Conservation (phyloP, 1,284 basidiomycete species). For the Earliella scabrosa region DNA sequence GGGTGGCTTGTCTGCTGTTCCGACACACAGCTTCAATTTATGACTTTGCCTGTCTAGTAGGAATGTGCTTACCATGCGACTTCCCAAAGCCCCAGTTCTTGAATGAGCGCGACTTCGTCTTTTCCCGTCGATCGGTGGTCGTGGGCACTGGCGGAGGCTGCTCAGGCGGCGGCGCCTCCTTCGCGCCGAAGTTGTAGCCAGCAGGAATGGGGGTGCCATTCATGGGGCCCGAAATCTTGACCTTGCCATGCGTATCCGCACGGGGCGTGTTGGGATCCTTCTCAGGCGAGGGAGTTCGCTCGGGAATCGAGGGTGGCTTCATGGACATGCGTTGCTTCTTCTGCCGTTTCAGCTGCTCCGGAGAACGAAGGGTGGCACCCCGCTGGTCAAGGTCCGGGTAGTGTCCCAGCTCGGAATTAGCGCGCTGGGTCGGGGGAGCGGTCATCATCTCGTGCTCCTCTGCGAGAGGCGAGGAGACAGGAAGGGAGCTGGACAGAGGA, state of each 20-base stretch:
- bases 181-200: slow-evolving; percentile 87
- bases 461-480: slow-evolving; percentile 51
- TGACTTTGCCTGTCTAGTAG: no score
- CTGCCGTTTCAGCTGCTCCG: slow-evolving; percentile 57
- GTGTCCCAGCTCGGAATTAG: slow-evolving; percentile 80
- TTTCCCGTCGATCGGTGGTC: slow-evolving; percentile 73
- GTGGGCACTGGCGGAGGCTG: slow-evolving; percentile 34
- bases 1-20: slow-evolving; percentile 44
- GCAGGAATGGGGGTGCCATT: slow-evolving; percentile 85
- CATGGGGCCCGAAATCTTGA: slow-evolving; percentile 90
- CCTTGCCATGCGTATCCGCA: slow-evolving; percentile 53
- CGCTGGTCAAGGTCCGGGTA: slow-evolving; percentile 65
- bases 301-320: slow-evolving; percentile 54
- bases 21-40: background rate
- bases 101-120: slow-evolving; percentile 88
- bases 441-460: slow-evolving; percentile 43
- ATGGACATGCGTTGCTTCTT: slow-evolving; percentile 57
- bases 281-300: slow-evolving; percentile 66
- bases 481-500: slow-evolving; percentile 62
- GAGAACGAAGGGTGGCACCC: slow-evolving; percentile 40
- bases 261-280: slow-evolving; percentile 41
- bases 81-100: slow-evolving; percentile 88
- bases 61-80: slow-evolving; percentile 45
- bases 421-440: slow-evolving; percentile 50
- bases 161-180: slow-evolving; percentile 56